These are phyloP conservation scores for Immersiporthe knoxdaviesiana DNA, from an alignment of 2,329 filamentous ascomycete species.

Conservation along the genomic window DNA sequence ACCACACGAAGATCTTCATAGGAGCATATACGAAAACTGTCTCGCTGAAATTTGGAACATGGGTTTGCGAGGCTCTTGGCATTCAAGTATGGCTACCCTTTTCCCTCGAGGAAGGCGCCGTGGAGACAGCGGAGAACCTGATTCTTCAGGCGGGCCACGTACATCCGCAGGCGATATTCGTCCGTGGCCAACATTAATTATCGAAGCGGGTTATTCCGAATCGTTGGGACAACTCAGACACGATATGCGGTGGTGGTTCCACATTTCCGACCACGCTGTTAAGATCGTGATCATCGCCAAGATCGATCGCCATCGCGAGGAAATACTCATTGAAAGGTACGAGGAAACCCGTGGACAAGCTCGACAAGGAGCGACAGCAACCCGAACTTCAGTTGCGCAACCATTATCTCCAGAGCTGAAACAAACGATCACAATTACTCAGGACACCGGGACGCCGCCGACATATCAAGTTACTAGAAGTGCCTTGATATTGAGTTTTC, in stretches of 20 bases:
- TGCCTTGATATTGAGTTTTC: background rate
- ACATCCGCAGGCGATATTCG: no score
- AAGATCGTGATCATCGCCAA: background rate
- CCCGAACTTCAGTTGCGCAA: background rate
- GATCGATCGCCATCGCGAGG: background rate
- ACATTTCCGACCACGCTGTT: background rate
- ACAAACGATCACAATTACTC: background rate
- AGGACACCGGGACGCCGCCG: background rate
- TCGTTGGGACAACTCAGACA: background rate
- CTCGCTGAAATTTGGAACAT: no score
- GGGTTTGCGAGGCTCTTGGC: no score
- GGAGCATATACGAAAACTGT: no score
- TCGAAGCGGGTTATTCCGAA: background rate
- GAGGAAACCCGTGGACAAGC: background rate
- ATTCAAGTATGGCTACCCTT: no score
- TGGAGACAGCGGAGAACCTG: background rate
- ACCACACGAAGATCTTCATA: no score
- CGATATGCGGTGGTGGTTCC: background rate
- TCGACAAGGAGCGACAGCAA: background rate
- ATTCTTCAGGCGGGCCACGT: background rate
- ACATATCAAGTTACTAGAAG: background rate
- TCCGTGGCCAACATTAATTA: background rate
- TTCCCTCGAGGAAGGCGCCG: background rate
- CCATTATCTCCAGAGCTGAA: background rate
- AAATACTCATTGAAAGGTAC: background rate